A percentile compares a stretch with the other conserved stretches of the same genome.
Evolutionary conservation across 73 alveolate genomes (phyloP).

Genomic region (Paramecium bursaria): DNA sequence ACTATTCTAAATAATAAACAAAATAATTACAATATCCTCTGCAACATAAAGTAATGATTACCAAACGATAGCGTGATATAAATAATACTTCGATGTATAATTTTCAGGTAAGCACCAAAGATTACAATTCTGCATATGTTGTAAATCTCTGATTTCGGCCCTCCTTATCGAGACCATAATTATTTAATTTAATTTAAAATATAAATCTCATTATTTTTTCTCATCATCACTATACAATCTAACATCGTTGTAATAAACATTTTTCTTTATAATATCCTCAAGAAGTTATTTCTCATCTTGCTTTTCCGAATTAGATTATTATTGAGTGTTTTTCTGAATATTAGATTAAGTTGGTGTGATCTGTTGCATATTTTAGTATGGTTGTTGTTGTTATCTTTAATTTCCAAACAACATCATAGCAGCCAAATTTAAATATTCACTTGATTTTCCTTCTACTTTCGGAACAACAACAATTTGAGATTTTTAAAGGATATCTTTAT

Average conservation of each 20-base stretch:
- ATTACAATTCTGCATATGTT: constrained; percentile 76
- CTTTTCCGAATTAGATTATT: neutral
- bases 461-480: constrained; percentile 63
- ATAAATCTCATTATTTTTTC: too few species aligned
- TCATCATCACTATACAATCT: too few species aligned
- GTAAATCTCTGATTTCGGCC: constrained; percentile 64
- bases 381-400: neutral
- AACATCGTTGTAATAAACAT: constrained; percentile 22
- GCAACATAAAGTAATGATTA: constrained; percentile 95
- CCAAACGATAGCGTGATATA: constrained; percentile 96
- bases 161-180: constrained; percentile 66
- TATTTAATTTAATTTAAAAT: too few species aligned
- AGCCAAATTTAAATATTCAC: constrained; percentile 44
- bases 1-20: constrained; percentile 69
- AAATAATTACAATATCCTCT: constrained; percentile 79
- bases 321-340: neutral
- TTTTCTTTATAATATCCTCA: constrained; percentile 27
- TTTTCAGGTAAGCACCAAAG: constrained; percentile 96
- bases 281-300: neutral
- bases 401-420: constrained; percentile 55
- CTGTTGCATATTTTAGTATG: too few species aligned
- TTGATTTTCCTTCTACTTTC: constrained; percentile 33
- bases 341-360: too few species aligned
- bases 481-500: constrained; percentile 26
- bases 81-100: constrained; percentile 92